Evolutionary conservation across 2,329 filamentous ascomycete genomes (phyloP), one percentile per base, ranked within the genome.

Genomic region (Hypoxylon sp.): DNA sequence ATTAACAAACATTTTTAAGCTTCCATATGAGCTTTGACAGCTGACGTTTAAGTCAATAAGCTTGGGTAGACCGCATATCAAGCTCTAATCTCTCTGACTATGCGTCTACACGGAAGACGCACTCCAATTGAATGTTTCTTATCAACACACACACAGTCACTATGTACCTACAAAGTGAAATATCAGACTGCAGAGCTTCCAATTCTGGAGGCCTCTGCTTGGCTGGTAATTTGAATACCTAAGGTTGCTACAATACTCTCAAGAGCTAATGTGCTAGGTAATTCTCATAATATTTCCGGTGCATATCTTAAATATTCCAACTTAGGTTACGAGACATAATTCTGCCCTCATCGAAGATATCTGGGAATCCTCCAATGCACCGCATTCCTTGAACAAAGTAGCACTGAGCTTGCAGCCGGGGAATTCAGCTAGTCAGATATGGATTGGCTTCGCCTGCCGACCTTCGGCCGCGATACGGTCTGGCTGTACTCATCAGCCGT

Each of bases 401-500:
- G 37, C 32, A 26, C 15, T 7, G 19, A 44, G 37, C 44, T 24
- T 37, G 41, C 32, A 19, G 6, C 32, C 15, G 43, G 48, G 17
- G n/a, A 22, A 13, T 15, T 10, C 28, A 17, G 22, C 6, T n/a
- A 48, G 22, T 22, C 47, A 39, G n/a, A n/a, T 13, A 73, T 73
- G 71, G 62, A 70, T 13, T 64, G 65, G 69, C 26, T 65, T 19
- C 65, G 64, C 10, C 34, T 69, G 22, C 68, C 59, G n/a, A 49
- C 63, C 3, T 41, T 64, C 51, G 64, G 71, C 56, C 59, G 63
- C 55, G 64, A 65, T 24, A 64, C 62, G 7, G 56, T 64, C 44
- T 72, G 69, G 68, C 15, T 69, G 22, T 70, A 68, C 37, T 46
- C 59, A 1, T 65, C 71, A 6, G 68, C 65, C 15, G 59, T 56